phyloP scores from a whole-genome alignment of 2,329 filamentous ascomycete genomes.

The Elsinoe batatas region DNA sequence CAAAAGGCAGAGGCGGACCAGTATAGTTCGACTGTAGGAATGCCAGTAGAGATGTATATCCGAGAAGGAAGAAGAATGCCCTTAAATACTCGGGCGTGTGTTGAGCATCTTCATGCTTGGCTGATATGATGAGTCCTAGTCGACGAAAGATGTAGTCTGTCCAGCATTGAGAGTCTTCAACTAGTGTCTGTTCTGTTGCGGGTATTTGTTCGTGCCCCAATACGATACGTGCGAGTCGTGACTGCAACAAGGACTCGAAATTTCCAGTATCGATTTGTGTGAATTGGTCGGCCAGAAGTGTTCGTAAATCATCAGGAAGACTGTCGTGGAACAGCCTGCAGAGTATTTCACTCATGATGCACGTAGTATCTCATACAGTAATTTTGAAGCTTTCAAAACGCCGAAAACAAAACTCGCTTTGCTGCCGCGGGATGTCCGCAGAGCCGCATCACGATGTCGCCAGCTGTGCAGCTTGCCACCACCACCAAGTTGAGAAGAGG shows the following conservation, averaged over 20 bases:
- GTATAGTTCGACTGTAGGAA: conserved; percentile 86
- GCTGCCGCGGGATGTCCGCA: too few species aligned
- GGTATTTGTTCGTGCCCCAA: conserved; percentile 28
- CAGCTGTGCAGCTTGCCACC: too few species aligned
- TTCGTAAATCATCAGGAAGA: conserved; percentile 34
- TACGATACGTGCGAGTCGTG: conserved; percentile 31
- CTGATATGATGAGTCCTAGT: conserved; percentile 29
- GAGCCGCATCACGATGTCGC: too few species aligned
- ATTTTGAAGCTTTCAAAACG: too few species aligned
- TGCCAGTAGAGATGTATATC: conserved; percentile 59
- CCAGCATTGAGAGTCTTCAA: conserved; percentile 32
- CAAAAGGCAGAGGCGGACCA: conserved; percentile 64
- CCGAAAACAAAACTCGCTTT: too few species aligned
- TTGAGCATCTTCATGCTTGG: conserved; percentile 26
- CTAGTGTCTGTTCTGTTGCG: conserved; percentile 24
- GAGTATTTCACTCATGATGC: conserved; percentile 34
- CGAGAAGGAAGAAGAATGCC: conserved; percentile 43
- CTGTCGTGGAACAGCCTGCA: conserved; percentile 31
- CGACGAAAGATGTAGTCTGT: conserved; percentile 38
- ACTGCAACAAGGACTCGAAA: conserved; percentile 31
- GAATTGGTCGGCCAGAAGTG: conserved; percentile 29
- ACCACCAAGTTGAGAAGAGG: too few species aligned
- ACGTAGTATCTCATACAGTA: too few species aligned
- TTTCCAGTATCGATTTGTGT: conserved; percentile 33
- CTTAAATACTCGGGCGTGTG: background rate